Base-by-base conservation (phyloP, 2,329 filamentous ascomycete species). In the Exophiala phaeomuriformis region DNA sequence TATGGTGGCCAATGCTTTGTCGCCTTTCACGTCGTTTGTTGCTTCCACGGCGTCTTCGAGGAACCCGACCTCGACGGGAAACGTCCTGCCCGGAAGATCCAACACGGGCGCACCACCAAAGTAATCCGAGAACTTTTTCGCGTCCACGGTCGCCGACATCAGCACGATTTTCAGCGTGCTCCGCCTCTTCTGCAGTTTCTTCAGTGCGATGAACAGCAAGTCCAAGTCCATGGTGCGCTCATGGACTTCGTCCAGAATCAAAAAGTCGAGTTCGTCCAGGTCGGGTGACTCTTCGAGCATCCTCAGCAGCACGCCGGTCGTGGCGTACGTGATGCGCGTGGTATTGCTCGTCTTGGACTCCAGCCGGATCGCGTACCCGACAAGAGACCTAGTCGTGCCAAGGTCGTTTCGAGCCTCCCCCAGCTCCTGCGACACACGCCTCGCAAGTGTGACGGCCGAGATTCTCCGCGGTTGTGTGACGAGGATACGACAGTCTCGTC, bases 131-230 rank as follows among this genome's bases (percentile, higher is more conserved):
- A 98, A 96, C 10, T 85, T 84, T 55, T 91, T 84, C 0, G 93
- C 89, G 68, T 98, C 89, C 5, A 98, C 89, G 0, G 93, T 98
- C 7, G 93, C 93, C 61, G 91, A 97, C 93, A 98, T 98, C 45
- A 98, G 78, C 36, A 98, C 79, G 19, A 98, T 86, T 70, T 95
- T 97, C 48, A 98, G 75, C 59, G 95, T 87, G 56, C 84, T 85
- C 50, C 91, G 80, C 61, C 81, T 80, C 31, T 79, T 68, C 72
- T 96, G 79, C 3, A 98, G 75, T 58, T 90, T 86, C 65, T 88
- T 88, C 47, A 98, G 78, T 1, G 97, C 87, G 62, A 98, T 93
- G 10, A 98, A 77, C 33, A 98, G 75, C 67, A 98, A 96, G 68
- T 98, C 93, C 52, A 90, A 95, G 67, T 98, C 93, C 62, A 98